Base-by-base conservation (phyloP, 176 grass and related monocot species). In the Hsuehochloa calcarea region DNA sequence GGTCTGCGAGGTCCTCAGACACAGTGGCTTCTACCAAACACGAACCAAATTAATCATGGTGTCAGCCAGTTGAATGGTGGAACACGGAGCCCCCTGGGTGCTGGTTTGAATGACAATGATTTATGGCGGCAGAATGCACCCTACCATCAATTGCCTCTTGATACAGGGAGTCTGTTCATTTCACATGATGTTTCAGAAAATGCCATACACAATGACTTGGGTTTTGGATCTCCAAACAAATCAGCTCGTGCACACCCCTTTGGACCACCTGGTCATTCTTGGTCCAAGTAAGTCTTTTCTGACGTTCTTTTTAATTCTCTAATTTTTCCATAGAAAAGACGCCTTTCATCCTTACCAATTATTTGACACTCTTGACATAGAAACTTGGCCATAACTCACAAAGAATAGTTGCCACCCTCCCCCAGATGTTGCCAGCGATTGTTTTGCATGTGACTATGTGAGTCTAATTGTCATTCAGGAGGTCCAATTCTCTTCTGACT, bases 281-380 rank as follows among this genome's bases (percentile, higher is more conserved):
- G 91, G 91, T 75, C 88, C 84, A 98, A 93, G 96, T 98, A 94
- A 87, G 91, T 88, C n/a, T 19, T 77, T 78, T 40, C 7, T 15
- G 4, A 58, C 34, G 6, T 84, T 77, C 20, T 37, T 29, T 65
- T 54, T 90, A 11, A 20, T 84, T 55, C 35, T 70, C 9, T 15
- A 64, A 66, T n/a, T 78, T 46, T 72, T 68, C 44, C 62, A 40
- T 9, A 27, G 64, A 52, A 71, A 45, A 63, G 51, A 60, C 8
- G 45, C n/a, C n/a, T 86, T 81, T 35, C 62, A 51, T 70, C 44
- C 39, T 71, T 27, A 60, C 9, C 0, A 46, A 4, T 85, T n/a
- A 68, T 59, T 70, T 45, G 4, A 54, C 60, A 74, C 39, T 65
- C 34, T 50, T 80, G 23, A 73, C 44, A 46, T 80, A 22, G 41